These are phyloP conservation scores for Ascochyta clinopodiicola DNA, from an alignment of 2,329 filamentous ascomycete species.

Conservation along the genomic window DNA sequence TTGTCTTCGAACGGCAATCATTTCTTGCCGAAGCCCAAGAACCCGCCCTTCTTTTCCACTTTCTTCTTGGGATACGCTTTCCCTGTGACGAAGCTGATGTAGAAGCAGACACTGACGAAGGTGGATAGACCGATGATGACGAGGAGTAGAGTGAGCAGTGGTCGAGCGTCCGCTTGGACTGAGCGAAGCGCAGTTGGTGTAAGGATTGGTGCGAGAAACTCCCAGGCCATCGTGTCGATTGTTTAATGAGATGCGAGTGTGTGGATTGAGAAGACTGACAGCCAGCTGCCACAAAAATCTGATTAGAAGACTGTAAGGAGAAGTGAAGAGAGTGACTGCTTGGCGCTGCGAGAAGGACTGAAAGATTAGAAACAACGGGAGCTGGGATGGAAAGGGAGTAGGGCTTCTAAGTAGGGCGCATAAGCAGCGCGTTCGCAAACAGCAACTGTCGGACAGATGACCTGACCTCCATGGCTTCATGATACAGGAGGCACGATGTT, in stretches of 20 bases:
- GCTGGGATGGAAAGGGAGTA: slow-evolving; percentile 17
- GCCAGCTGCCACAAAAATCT: slow-evolving; percentile 28
- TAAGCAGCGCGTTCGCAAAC: slow-evolving; percentile 33
- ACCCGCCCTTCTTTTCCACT: slow-evolving; percentile 33
- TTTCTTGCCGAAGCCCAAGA: slow-evolving; percentile 31
- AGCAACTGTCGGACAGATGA: slow-evolving; percentile 31
- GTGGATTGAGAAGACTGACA: slow-evolving; percentile 16
- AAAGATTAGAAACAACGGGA: slow-evolving; percentile 11
- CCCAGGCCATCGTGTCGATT: slow-evolving; percentile 33
- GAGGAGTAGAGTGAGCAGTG: slow-evolving; percentile 85
- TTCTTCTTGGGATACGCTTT: slow-evolving; percentile 39
- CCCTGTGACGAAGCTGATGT: slow-evolving; percentile 39
- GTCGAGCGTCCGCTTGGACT: slow-evolving; percentile 68
- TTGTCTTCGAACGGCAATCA: background rate
- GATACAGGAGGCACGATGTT: slow-evolving; percentile 19
- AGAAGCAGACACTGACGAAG: slow-evolving; percentile 35
- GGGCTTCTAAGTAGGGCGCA: slow-evolving; percentile 23
- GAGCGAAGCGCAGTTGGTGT: slow-evolving; percentile 41
- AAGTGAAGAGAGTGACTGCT: slow-evolving; percentile 18
- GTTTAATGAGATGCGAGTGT: background rate
- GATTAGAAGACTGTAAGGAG: slow-evolving; percentile 12
- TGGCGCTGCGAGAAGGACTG: slow-evolving; percentile 14
- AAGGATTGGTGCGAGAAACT: slow-evolving; percentile 41
- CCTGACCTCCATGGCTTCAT: slow-evolving; percentile 29
- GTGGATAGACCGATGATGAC: slow-evolving; percentile 71